phyloP scores from a whole-genome alignment of 2,329 filamentous ascomycete species.

The Cordyceps fumosorosea region DNA sequence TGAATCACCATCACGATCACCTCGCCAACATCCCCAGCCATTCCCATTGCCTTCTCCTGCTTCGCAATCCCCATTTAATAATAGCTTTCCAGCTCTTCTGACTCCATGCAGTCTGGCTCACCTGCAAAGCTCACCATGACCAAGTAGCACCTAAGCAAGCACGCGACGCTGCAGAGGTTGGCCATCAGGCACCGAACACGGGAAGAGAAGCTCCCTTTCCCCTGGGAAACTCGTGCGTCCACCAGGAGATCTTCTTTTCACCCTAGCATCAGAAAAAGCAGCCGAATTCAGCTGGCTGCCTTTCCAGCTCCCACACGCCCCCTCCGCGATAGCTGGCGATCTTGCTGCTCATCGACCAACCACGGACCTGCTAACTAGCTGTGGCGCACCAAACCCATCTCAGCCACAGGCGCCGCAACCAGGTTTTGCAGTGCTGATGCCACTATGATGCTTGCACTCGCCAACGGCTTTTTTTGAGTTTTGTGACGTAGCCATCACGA shows the following conservation, averaged over 20 bases:
- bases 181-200: not conserved
- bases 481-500: constrained; percentile 8
- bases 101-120: not conserved
- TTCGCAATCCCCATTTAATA: not conserved
- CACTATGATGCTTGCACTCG: constrained; percentile 11
- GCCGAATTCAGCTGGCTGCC: not conserved
- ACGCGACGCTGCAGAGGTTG: not conserved
- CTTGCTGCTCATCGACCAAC: too few relatives aligned
- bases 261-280: not conserved
- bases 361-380: not conserved
- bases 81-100: not conserved
- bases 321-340: not conserved
- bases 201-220: not conserved
- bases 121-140: not conserved
- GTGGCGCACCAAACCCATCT: constrained; percentile 3
- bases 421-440: not conserved
- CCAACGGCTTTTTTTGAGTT: constrained; percentile 3
- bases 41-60: not conserved
- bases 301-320: not conserved
- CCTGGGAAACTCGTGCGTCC: not conserved
- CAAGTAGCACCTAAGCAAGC: too few relatives aligned
- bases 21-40: not conserved
- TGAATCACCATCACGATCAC: too few relatives aligned
- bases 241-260: not conserved
- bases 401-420: constrained; percentile 2